Conservation (phyloP, 1,139 yeast genomes). For the Protomyces macrosporus region DNA sequence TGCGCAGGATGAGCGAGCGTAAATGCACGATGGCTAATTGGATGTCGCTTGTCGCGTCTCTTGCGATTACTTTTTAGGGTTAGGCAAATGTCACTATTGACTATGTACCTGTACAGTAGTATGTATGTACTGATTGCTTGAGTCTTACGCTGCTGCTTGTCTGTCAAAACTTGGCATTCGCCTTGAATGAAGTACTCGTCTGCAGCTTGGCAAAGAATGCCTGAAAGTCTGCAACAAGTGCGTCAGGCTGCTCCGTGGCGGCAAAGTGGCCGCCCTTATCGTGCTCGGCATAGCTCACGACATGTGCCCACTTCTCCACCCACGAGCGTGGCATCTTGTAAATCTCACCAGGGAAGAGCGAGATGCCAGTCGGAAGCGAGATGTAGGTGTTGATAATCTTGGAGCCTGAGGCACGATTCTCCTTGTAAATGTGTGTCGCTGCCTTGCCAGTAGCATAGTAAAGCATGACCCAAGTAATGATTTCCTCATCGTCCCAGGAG, state of each 20-base stretch:
- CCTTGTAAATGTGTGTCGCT: slow-evolving; percentile 25
- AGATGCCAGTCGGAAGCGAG: slow-evolving; percentile 21
- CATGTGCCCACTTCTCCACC: slow-evolving; percentile 9
- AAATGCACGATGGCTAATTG: not conserved
- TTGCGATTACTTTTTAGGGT: too few species aligned
- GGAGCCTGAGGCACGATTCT: not conserved
- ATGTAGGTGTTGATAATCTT: not conserved
- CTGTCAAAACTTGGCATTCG: slow-evolving; percentile 16
- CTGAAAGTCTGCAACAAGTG: slow-evolving; percentile 17
- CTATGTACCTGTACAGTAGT: too few species aligned
- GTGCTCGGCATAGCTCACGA: slow-evolving; percentile 9
- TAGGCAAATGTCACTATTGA: too few species aligned
- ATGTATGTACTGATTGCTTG: not conserved
- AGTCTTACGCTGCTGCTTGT: not conserved
- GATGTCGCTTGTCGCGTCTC: too few species aligned
- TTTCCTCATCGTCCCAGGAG: slow-evolving; percentile 21
- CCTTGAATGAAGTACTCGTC: slow-evolving; percentile 4
- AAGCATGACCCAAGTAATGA: slow-evolving; percentile 24
- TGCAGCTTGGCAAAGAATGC: slow-evolving; percentile 9
- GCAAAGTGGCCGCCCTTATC: slow-evolving; percentile 25
- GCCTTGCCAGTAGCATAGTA: slow-evolving; percentile 15
- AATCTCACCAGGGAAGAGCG: slow-evolving; percentile 20
- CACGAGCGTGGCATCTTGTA: slow-evolving; percentile 19
- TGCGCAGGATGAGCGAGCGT: not conserved
- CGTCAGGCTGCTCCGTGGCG: slow-evolving; percentile 22